Conservation (phyloP, 768 basidiomycete species). For the Lactarius hatsudake region DNA sequence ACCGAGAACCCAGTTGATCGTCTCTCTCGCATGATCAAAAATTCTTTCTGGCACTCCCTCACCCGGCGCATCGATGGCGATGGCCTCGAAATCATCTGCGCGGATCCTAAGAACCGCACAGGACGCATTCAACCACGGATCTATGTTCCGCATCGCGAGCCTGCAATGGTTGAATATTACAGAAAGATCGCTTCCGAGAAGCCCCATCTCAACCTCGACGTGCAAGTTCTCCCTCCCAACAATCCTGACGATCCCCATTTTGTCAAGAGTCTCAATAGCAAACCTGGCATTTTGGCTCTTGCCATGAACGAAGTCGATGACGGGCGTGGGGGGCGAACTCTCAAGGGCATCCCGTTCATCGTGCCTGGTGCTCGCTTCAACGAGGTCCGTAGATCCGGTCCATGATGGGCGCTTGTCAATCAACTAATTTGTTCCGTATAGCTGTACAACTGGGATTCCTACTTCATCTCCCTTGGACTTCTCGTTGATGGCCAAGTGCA, state of each 20-base stretch:
- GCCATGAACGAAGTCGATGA: slow-evolving; percentile 94
- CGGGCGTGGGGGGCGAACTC: slow-evolving; percentile 68
- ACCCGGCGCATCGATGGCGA: slow-evolving; percentile 97
- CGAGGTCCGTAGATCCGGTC: slow-evolving; percentile 53
- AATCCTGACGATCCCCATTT: slow-evolving; percentile 85
- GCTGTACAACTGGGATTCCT: slow-evolving; percentile 95
- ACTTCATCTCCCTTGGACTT: slow-evolving; percentile 91
- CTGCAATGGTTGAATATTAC: slow-evolving; percentile 95
- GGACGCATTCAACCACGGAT: slow-evolving; percentile 88
- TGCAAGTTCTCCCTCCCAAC: slow-evolving; percentile 82
- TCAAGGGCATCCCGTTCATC: slow-evolving; percentile 95
- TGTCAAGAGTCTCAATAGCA: slow-evolving; percentile 90
- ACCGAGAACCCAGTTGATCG: slow-evolving; percentile 98
- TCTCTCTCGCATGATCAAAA: slow-evolving; percentile 93
- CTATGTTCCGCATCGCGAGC: slow-evolving; percentile 92
- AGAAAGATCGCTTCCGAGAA: slow-evolving; percentile 85
- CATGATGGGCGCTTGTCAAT: not conserved
- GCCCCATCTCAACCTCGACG: slow-evolving; percentile 91
- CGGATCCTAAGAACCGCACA: slow-evolving; percentile 96
- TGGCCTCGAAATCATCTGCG: slow-evolving; percentile 94
- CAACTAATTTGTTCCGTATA: slow-evolving; percentile 32
- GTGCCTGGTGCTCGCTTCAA: slow-evolving; percentile 96
- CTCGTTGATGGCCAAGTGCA: slow-evolving; percentile 91
- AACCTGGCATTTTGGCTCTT: slow-evolving; percentile 90
- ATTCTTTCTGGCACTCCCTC: slow-evolving; percentile 97